A percentile compares a stretch with the other conserved stretches of the same genome.
Evolutionary conservation across 2,329 filamentous ascomycete genomes (phyloP).

Genomic region (Colletotrichum sp.): DNA sequence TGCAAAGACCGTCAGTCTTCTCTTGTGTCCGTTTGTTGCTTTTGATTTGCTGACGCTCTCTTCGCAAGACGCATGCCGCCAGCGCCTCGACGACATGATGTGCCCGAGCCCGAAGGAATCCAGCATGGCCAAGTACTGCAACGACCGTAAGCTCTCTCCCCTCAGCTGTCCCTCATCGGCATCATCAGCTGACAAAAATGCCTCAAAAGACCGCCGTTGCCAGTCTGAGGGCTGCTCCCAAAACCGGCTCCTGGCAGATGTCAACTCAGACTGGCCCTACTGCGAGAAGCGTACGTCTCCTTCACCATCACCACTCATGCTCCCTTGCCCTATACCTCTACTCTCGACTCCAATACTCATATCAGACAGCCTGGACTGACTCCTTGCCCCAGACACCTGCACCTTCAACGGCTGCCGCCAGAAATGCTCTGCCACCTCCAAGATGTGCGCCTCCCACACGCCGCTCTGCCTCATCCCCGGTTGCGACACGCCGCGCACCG

Average conservation of each 20-base stretch:
- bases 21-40: not conserved
- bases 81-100: conserved; percentile 20
- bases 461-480: conserved; percentile 16
- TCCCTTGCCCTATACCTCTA: not conserved
- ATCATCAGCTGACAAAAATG: too few species aligned
- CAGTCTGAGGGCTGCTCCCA: conserved; percentile 12
- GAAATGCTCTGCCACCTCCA: conserved; percentile 2
- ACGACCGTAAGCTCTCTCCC: conserved; percentile 14
- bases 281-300: conserved; percentile 18
- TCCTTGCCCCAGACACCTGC: conserved; percentile 15
- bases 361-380: not conserved
- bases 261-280: conserved; percentile 17
- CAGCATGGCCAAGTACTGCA: conserved; percentile 16
- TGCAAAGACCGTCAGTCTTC: conserved; percentile 21
- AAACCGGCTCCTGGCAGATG: conserved; percentile 9
- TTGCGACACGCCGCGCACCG: conserved; percentile 12
- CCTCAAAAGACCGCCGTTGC: not conserved
- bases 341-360: not conserved
- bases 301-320: too few species aligned
- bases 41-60: not conserved
- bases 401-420: conserved; percentile 12
- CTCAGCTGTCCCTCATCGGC: not conserved
- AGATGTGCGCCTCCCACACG: conserved; percentile 20
- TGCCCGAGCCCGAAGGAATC: conserved; percentile 16
- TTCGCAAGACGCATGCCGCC: conserved; percentile 20